Percentiles rank a stretch among this genome's conserved stretches.
Conservation (phyloP, 352 stramenopile genomes). For the Phytophthora meadii region DNA sequence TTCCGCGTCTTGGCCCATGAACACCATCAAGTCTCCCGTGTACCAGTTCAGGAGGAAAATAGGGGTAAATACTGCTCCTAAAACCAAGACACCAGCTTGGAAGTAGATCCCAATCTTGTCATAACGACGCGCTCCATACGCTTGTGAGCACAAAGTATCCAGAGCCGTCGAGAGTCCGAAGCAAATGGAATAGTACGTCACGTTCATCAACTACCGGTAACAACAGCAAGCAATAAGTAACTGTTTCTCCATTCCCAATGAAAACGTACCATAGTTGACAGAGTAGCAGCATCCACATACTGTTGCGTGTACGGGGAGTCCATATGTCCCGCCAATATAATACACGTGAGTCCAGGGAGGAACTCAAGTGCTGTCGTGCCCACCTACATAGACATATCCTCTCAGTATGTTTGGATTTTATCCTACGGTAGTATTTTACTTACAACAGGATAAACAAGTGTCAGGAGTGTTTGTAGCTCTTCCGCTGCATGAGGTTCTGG, state of each 20-base stretch:
- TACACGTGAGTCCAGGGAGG: not conserved
- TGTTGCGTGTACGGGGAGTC: not conserved
- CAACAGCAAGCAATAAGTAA: not conserved
- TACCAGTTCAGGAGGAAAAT: conserved; percentile 70
- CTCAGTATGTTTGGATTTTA: too few relatives aligned
- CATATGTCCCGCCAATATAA: not conserved
- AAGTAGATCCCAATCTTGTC: conserved; percentile 82
- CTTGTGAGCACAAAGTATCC: conserved; percentile 46
- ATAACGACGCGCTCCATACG: conserved; percentile 57
- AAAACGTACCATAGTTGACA: not conserved
- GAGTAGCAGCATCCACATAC: not conserved
- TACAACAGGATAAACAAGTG: not conserved
- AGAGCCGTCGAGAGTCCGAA: conserved; percentile 61
- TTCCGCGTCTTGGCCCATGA: conserved; percentile 50
- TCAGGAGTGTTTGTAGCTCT: not conserved
- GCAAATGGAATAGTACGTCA: conserved; percentile 8
- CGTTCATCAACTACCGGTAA: not conserved
- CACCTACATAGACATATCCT: not conserved
- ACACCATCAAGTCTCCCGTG: conserved; percentile 47
- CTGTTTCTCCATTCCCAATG: not conserved
- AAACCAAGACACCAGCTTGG: conserved; percentile 60
- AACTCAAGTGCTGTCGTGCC: not conserved
- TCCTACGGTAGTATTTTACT: not conserved
- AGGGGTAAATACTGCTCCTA: conserved; percentile 57
- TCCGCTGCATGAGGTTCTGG: not conserved